Evolutionary conservation across 352 stramenopile species (phyloP).

Genomic region (Phytopythium boreale): DNA sequence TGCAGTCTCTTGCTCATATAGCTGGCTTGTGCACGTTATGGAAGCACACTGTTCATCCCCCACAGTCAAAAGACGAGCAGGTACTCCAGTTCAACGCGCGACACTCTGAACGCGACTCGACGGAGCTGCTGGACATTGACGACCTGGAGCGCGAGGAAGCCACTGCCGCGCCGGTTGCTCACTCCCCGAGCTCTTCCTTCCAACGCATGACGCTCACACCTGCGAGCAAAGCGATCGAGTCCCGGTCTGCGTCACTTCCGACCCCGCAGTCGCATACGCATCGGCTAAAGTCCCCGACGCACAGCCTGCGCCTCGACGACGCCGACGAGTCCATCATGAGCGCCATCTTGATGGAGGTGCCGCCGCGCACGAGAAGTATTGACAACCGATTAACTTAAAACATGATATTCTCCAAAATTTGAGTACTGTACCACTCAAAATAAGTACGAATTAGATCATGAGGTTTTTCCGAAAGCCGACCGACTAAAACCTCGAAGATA

Average conservation of each 20-base stretch:
- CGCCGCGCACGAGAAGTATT: slow-evolving; percentile 6
- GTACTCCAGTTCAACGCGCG: background rate
- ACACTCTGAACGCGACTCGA: background rate
- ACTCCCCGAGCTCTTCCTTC: background rate
- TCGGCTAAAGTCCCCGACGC: slow-evolving; percentile 10
- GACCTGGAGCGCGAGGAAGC: slow-evolving; percentile 14
- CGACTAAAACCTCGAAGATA: slow-evolving; percentile 7
- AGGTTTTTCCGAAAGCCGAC: background rate
- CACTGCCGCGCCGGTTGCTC: background rate
- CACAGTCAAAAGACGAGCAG: background rate
- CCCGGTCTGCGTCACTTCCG: background rate
- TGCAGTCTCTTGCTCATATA: background rate
- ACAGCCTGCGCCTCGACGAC: slow-evolving; percentile 49
- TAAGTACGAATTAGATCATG: background rate
- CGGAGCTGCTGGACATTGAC: slow-evolving; percentile 8
- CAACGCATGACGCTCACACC: background rate
- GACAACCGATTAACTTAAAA: slow-evolving; percentile 5
- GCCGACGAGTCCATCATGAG: slow-evolving; percentile 68
- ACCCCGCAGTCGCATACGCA: background rate
- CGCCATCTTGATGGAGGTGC: slow-evolving; percentile 38
- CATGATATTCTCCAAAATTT: too few relatives aligned
- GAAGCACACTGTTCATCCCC: background rate
- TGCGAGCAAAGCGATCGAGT: slow-evolving; percentile 1
- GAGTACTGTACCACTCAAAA: background rate
- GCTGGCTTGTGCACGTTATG: background rate